Evolutionary conservation across 163 green algal species (phyloP), one percentile per base, ranked within the genome.

Genomic region (Volvox carteri): DNA sequence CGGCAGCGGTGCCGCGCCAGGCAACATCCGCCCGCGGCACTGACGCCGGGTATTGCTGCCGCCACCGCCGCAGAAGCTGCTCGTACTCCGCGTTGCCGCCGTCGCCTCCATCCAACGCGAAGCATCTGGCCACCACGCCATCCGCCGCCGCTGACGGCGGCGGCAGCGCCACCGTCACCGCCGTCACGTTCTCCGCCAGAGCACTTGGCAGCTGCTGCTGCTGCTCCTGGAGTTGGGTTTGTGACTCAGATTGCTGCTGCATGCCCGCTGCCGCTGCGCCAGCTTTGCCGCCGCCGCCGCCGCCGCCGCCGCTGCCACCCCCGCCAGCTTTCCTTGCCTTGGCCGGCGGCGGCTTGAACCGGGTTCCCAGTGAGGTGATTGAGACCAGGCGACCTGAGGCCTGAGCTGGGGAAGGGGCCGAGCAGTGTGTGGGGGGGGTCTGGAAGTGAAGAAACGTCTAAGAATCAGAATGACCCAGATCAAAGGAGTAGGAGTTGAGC

Each of bases 311-410:
- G 56, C 78, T 25, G 23, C 78, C 41, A 44, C 58, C 62, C 30
- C 79, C 79, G 2, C 30, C 58, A 0, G 3, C 80, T 35, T 74
- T 73, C 30, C 68, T 48, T 35, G n/a, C 41, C 48, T 74, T 73
- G 0, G 41, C 68, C 52, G 70, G 84, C 7, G 41, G 52, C 54
- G 84, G 72, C 19, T 80, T 39, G 81, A 87, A 87, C n/a, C 81
- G 46, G 8, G 4, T 21, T 21, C 54, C 84, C 52, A 89, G 56
- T 0, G 72, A 52, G 0, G 70, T 84, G 1, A 89, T 0, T 12
- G 16, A 78, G 18, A 89, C 52, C 54, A 89, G 72, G 14, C 84
- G 72, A 0, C 81, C 81, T 0, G 81, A 87, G 1, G 81, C 81
- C 81, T 86, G 58, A n/a, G n/a, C n/a, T n/a, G n/a, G n/a, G n/a